Percentiles rank a stretch among this genome's conserved stretches.
These are phyloP conservation scores for Colletotrichum gigasporum DNA, from an alignment of 2,329 filamentous ascomycete species.

Conservation along the genomic window DNA sequence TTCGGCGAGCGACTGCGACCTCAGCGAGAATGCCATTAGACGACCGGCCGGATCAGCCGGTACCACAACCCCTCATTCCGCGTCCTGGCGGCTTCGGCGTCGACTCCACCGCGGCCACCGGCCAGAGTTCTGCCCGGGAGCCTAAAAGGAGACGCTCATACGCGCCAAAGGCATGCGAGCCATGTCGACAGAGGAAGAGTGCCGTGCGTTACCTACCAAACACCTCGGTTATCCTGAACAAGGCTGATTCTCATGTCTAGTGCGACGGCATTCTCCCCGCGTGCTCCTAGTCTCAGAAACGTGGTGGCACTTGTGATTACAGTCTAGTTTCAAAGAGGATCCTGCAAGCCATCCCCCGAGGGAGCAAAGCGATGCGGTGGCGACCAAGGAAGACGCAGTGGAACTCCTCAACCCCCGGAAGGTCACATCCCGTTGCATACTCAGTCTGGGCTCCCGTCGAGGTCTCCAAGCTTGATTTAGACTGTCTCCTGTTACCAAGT, in stretches of 20 bases:
- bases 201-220: background rate
- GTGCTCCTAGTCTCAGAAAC: background rate
- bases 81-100: background rate
- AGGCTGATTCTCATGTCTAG: too few relatives aligned
- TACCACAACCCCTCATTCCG: background rate
- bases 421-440: background rate
- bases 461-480: background rate
- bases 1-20: too few relatives aligned
- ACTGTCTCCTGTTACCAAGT: background rate
- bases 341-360: background rate
- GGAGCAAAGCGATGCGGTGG: background rate
- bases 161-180: background rate
- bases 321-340: background rate
- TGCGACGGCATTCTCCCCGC: constrained; percentile 8
- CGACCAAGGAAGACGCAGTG: background rate
- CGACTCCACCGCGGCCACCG: background rate
- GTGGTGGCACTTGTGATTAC: background rate
- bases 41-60: too few relatives aligned
- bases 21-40: too few relatives aligned
- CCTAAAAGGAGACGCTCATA: background rate
- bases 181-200: background rate
- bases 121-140: background rate
- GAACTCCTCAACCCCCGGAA: background rate
- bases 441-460: background rate
- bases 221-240: background rate